Evolutionary conservation across 2,329 filamentous ascomycete species (phyloP), one percentile per base, ranked within the genome.

Genomic region (Simplicillium sp.): DNA sequence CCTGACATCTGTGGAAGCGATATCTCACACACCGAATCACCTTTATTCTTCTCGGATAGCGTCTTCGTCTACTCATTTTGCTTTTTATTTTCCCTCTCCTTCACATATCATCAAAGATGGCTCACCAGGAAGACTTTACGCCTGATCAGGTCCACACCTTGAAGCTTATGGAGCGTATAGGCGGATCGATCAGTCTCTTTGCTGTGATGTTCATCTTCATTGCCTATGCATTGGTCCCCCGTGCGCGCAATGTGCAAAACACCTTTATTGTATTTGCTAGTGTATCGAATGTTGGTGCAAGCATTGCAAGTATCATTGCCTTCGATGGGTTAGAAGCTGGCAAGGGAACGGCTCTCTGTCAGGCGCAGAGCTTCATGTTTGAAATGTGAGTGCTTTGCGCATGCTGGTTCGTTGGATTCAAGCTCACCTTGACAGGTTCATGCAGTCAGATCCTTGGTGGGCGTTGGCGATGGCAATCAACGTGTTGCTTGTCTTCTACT

Each of bases 401-500:
- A n/a, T n/a, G n/a, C n/a, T n/a, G 20, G 20, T 6, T 25, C 20
- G 6, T 9, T 25, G 20, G 20, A 9, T 25, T 9, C 20, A 25
- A 6, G 31, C 31, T 18, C 12, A 17, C 29, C 12, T 32, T 20
- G 11, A 9, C 46, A 86, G 80, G 77, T 87, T 87, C 58, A 83
- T 85, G 75, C 80, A 83, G 48, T 82, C 81, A 5, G 82, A 87
- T 59, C 78, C 81, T 0, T 73, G 84, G 63, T 88, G 81, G 84
- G 84, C 83, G 0, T 74, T 88, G 40, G 82, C 82, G 47, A 90
- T 92, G 85, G 84, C 85, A 3, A 69, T 82, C 54, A 92, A 90
- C 53, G 85, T 90, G 46, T 85, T 83, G 51, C 70, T 89, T 39
- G 75, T 79, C 44, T 79, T 79, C 55, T 79, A 77, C 59, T 71